A percentile compares a stretch with the other conserved stretches of the same genome.
Conservation (phyloP, 2,329 filamentous ascomycete genomes). For the Myriosclerotinia duriaeana region DNA sequence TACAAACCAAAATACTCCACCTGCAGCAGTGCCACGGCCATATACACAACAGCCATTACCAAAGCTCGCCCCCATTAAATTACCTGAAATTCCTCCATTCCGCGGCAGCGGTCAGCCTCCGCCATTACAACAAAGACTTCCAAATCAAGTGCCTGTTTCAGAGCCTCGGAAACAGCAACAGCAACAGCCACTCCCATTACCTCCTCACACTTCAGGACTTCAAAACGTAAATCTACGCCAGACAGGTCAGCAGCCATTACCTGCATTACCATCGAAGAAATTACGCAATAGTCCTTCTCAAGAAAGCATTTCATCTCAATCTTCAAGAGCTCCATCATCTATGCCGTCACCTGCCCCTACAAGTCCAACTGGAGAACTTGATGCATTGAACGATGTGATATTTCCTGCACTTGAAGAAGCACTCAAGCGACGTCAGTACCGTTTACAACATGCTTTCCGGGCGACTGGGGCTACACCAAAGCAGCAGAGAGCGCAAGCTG, state of each 20-base stretch:
- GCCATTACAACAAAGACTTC: conserved; percentile 36
- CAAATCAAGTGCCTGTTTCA: conserved; percentile 36
- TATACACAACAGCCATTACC: conserved; percentile 41
- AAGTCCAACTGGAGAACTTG: conserved; percentile 68
- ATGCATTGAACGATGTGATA: conserved; percentile 86
- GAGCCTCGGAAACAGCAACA: conserved; percentile 37
- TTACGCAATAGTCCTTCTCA: conserved; percentile 39
- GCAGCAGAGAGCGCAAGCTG: conserved; percentile 66
- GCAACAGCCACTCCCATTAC: conserved; percentile 33
- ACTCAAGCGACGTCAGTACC: conserved; percentile 72
- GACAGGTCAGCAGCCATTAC: conserved; percentile 37
- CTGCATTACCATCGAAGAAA: conserved; percentile 40
- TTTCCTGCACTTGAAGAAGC: conserved; percentile 91
- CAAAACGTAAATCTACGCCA: conserved; percentile 38
- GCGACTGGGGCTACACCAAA: conserved; percentile 51
- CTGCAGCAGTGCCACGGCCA: conserved; percentile 33
- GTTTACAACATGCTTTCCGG: conserved; percentile 47
- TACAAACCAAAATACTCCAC: conserved; percentile 31
- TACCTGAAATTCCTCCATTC: conserved; percentile 43
- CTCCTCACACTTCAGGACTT: conserved; percentile 27
- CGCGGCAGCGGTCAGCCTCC: conserved; percentile 37
- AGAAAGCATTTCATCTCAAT: conserved; percentile 34
- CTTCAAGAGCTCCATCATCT: conserved; percentile 45
- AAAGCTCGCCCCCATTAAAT: conserved; percentile 41
- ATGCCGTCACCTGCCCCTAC: conserved; percentile 58